A percentile compares a stretch with the other conserved stretches of the same genome.
phyloP scores from a whole-genome alignment of 495 filamentous ascomycete genomes.

The Penicillium silybi region DNA sequence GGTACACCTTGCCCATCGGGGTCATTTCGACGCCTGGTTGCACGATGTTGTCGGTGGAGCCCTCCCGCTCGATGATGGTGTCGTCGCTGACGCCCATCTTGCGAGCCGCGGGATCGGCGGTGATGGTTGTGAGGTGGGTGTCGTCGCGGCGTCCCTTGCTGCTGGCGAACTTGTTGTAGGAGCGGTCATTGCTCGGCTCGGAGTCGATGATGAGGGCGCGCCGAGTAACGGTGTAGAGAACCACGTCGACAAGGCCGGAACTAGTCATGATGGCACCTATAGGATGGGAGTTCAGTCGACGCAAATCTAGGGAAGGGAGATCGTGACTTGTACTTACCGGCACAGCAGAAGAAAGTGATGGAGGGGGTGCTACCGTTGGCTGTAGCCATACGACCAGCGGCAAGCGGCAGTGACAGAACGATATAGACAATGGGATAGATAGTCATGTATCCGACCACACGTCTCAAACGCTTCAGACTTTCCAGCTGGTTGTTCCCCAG shows the following conservation, averaged over 20 bases:
- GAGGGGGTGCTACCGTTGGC: constrained; percentile 53
- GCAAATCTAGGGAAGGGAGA: not conserved
- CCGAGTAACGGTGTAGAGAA: constrained; percentile 70
- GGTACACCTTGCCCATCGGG: constrained; percentile 42
- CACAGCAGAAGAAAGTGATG: constrained; percentile 60
- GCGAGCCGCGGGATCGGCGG: constrained; percentile 30
- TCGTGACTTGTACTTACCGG: constrained; percentile 31
- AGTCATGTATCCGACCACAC: constrained; percentile 64
- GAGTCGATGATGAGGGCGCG: constrained; percentile 42
- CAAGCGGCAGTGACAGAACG: constrained; percentile 66
- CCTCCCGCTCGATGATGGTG: constrained; percentile 24
- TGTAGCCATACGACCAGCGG: constrained; percentile 61
- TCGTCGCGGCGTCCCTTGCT: constrained; percentile 31
- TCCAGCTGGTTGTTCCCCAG: constrained; percentile 35
- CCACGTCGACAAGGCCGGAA: constrained; percentile 70
- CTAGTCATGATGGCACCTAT: constrained; percentile 62
- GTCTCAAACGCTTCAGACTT: constrained; percentile 38
- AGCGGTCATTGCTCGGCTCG: constrained; percentile 36
- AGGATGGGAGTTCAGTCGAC: not conserved
- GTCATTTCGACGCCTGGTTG: constrained; percentile 31
- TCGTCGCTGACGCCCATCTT: constrained; percentile 18
- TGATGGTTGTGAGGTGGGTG: constrained; percentile 31
- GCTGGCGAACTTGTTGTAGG: constrained; percentile 35
- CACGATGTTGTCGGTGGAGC: constrained; percentile 41
- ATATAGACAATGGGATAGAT: constrained; percentile 74